Base-by-base conservation (phyloP, 805 yeast genomes). In the Sugiyamaella qingdaonensis region DNA sequence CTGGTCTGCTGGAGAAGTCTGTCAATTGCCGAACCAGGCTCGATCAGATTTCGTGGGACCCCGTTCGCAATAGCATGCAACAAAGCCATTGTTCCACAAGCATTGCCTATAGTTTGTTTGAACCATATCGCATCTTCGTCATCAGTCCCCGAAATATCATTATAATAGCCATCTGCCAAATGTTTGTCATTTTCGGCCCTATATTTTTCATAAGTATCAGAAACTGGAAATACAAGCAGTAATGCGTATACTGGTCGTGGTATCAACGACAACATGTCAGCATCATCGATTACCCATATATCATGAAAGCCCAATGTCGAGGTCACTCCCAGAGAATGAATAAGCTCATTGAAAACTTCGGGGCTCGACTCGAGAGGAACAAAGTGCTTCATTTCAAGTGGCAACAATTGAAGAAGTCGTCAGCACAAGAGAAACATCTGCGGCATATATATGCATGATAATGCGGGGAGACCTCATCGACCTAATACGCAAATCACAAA, bases 351-450 rank as follows among this genome's bases (percentile, higher is more conserved):
- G 72, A 92, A 91, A 5, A 92, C 81, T 9, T 78, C 85, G 0
- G 99, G 99, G 61, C 90, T 88, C 7, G 95, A 87, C 66, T 94
- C 99, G 33, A 92, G 71, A 2, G 98, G 98, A 10, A 90, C 82
- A 13, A 88, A 65, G 1, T 51, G 57, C 48, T 64, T 65, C 27
- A 18, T 54, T 29, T 16, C 27, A 14, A 46, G 43, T 34, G 43
- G 43, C 43, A 16, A 39, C 13, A 16, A 16, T 16, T 16, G 43
- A 39, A 9, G 14, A 34, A 34, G 7, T 24, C 29, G 29, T 24
- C 29, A 24, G 29, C 7, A 24, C 7, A 7, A 4, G 7, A 24
- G 29, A 24, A 24, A 24, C 29, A 24, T 24, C 3, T 24, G 29
- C 29, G 29, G 29, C 29, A 24, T 24, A 24, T 24, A 24, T 24